Conservation (phyloP, 148 eudicot genomes). For the Nepenthes gracilis region DNA sequence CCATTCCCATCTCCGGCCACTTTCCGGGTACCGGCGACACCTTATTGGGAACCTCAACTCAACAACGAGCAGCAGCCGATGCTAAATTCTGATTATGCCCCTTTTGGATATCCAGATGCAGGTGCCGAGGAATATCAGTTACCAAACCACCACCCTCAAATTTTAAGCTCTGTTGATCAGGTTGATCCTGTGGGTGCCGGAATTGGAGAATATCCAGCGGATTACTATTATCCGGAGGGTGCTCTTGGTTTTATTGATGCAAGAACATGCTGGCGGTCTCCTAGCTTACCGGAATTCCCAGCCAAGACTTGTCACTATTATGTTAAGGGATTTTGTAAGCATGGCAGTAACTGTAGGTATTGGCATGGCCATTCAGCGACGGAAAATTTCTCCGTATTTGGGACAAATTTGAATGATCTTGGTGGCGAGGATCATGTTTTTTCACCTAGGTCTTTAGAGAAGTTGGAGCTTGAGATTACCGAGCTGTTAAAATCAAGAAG, state of each 20-base stretch:
- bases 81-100: slow-evolving; percentile 17
- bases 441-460: slow-evolving; percentile 35
- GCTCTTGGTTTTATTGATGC: slow-evolving; percentile 17
- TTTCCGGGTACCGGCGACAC: slow-evolving; percentile 9
- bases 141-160: slow-evolving; percentile 19
- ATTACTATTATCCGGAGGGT: slow-evolving; percentile 31
- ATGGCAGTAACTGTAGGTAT: slow-evolving; percentile 69
- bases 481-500: slow-evolving; percentile 39
- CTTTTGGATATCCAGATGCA: slow-evolving; percentile 25
- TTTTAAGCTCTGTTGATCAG: slow-evolving; percentile 30
- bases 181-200: slow-evolving; percentile 21
- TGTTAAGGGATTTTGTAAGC: slow-evolving; percentile 72
- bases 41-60: slow-evolving; percentile 30
- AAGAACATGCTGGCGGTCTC: slow-evolving; percentile 28
- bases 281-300: slow-evolving; percentile 38
- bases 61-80: slow-evolving; percentile 17
- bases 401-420: slow-evolving; percentile 26
- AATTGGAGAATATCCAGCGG: slow-evolving; percentile 16
- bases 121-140: slow-evolving; percentile 23
- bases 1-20: slow-evolving; percentile 20
- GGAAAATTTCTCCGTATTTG: slow-evolving; percentile 22
- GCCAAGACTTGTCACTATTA: slow-evolving; percentile 68
- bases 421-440: slow-evolving; percentile 34
- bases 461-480: slow-evolving; percentile 37
- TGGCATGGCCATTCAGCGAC: slow-evolving; percentile 36